Conservation (phyloP, 2,329 filamentous ascomycete genomes). For the Apiospora sp. region DNA sequence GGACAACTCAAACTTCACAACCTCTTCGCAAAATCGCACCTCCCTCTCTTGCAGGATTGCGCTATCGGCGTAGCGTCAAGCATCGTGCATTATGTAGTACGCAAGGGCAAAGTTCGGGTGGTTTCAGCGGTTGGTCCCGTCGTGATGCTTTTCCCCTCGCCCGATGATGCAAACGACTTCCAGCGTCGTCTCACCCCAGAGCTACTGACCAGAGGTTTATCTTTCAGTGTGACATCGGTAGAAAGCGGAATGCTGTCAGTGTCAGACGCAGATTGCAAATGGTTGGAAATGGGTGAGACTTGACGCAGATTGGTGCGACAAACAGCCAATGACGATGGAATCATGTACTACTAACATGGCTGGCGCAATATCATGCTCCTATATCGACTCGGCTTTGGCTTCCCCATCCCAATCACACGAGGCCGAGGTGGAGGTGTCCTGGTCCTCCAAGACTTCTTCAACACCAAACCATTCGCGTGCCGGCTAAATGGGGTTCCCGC, state of each 20-base stretch:
- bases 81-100: not conserved
- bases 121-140: constrained; percentile 9
- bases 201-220: no score
- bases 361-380: not conserved
- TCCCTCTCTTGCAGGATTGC: not conserved
- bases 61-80: not conserved
- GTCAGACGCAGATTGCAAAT: not conserved
- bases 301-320: constrained; percentile 15
- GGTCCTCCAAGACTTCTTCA: not conserved
- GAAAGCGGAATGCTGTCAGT: not conserved
- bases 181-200: not conserved
- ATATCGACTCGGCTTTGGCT: not conserved
- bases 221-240: not conserved
- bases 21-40: no score
- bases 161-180: not conserved
- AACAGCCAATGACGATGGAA: not conserved
- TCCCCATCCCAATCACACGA: not conserved
- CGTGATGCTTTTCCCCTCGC: not conserved
- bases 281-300: not conserved
- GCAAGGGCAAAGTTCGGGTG: not conserved
- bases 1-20: not conserved
- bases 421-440: not conserved
- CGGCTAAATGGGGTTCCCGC: constrained; percentile 7
- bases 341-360: not conserved
- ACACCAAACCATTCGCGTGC: not conserved